Conservation (phyloP, 306 rosid species). For the Cicer yamashitae region DNA sequence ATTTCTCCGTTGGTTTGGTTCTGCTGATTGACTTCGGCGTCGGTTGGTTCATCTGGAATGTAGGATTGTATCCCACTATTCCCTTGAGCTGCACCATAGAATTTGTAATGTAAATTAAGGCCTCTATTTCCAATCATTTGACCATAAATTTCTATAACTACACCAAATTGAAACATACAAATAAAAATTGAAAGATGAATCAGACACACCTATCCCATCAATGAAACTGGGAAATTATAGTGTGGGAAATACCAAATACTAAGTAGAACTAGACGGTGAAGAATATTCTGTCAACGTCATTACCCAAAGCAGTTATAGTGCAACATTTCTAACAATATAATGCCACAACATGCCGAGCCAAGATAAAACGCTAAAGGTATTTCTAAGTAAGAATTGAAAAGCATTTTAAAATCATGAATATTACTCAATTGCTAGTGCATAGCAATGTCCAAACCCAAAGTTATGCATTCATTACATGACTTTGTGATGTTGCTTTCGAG, state of each 20-base stretch:
- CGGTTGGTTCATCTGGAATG: conserved; percentile 34
- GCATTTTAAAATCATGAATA: not conserved
- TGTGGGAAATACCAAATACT: not conserved
- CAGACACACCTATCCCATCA: conserved; percentile 4
- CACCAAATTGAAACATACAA: conserved; percentile 30
- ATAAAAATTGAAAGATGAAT: not conserved
- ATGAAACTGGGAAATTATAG: conserved; percentile 14
- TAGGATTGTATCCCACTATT: conserved; percentile 25
- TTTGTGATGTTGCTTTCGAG: not conserved
- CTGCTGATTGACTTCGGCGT: conserved; percentile 3
- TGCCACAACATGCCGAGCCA: not conserved
- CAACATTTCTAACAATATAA: not conserved
- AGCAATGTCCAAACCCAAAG: not conserved
- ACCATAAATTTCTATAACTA: conserved; percentile 11
- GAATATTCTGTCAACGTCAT: not conserved
- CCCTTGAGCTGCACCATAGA: conserved; percentile 37
- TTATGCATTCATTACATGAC: not conserved
- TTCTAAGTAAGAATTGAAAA: not conserved
- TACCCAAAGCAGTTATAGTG: not conserved
- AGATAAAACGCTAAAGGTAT: not conserved
- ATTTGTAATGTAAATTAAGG: conserved; percentile 12
- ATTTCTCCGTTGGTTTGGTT: conserved; percentile 34
- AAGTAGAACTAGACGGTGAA: conserved; percentile 18
- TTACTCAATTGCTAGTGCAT: not conserved
- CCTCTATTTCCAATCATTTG: not conserved